Conservation (phyloP, 139 green algal species). For the Pleodorina starrii region DNA sequence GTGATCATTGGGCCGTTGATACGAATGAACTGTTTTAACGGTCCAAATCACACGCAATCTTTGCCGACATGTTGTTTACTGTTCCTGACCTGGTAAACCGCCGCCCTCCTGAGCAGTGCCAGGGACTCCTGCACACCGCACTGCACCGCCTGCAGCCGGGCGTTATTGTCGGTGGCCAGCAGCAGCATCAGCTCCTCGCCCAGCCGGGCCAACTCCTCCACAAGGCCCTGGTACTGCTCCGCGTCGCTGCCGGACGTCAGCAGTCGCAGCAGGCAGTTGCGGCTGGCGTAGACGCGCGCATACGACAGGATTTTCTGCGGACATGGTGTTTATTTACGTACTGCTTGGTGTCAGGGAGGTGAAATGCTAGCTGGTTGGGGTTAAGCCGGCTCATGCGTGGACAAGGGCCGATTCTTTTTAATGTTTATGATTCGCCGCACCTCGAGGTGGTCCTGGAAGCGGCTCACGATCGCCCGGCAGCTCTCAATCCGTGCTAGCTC, state of each 20-base stretch:
- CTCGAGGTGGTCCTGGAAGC: neutral
- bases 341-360: no score
- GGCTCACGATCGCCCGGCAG: neutral
- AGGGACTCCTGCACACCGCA: neutral
- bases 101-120: no score
- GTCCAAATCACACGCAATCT: no score
- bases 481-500: neutral
- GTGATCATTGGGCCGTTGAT: no score
- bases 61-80: no score
- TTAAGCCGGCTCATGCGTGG: no score
- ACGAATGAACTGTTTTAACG: no score
- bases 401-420: no score
- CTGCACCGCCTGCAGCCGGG: neutral
- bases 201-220: neutral
- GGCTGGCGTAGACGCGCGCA: neutral
- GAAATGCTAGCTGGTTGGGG: no score
- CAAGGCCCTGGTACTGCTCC: neutral
- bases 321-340: no score
- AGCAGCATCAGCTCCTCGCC: neutral
- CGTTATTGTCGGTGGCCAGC: slow-evolving; percentile 1
- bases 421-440: no score
- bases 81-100: no score
- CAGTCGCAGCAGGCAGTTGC: slow-evolving; percentile 13
- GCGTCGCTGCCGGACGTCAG: neutral
- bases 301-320: neutral